Conservation (phyloP, 2,329 filamentous ascomycete species). For the Penicillium sp. region DNA sequence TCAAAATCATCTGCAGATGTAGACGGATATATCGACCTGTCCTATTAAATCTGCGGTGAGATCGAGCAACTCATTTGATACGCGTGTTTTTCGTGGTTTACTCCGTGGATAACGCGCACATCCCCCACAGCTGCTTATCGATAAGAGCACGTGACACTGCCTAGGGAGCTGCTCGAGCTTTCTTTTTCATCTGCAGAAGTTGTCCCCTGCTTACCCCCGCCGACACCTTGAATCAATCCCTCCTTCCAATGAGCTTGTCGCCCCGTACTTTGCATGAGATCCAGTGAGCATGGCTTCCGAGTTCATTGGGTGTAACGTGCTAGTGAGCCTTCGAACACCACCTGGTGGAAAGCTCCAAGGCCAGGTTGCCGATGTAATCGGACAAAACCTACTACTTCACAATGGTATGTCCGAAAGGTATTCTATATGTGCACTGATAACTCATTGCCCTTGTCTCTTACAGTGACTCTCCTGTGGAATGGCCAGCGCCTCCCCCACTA, state of each 20-base stretch:
- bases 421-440: neutral
- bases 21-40: neutral
- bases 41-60: neutral
- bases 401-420: constrained; percentile 58
- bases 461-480: constrained; percentile 50
- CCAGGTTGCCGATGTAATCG: constrained; percentile 67
- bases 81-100: neutral
- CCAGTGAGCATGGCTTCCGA: constrained; percentile 58
- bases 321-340: constrained; percentile 67
- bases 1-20: neutral
- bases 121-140: constrained; percentile 21
- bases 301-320: constrained; percentile 74
- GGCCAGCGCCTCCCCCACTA: constrained; percentile 54
- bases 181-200: constrained; percentile 12
- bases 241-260: neutral
- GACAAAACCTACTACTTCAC: constrained; percentile 66
- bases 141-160: constrained; percentile 27
- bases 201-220: neutral
- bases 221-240: neutral
- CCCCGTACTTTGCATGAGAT: neutral
- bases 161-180: constrained; percentile 19
- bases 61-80: neutral
- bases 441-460: constrained; percentile 29
- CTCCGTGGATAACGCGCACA: neutral
- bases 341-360: constrained; percentile 65